A percentile compares a stretch with the other conserved stretches of the same genome.
Evolutionary conservation across 1,139 yeast genomes (phyloP).

Genomic region (Yamadazyma conglobata): DNA sequence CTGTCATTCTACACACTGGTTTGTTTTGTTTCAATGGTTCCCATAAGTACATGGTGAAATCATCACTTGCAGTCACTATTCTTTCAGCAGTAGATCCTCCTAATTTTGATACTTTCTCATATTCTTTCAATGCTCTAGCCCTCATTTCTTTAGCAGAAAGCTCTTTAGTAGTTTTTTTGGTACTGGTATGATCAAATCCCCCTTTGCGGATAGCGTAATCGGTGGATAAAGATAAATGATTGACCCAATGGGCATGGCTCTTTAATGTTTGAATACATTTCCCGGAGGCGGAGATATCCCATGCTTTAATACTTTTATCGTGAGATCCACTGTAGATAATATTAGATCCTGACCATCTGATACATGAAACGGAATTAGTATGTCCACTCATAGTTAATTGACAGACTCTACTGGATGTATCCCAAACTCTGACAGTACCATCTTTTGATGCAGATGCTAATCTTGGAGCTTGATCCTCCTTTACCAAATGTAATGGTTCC

Average conservation of each 20-base stretch:
- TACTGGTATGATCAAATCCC: constrained; percentile 30
- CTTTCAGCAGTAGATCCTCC: constrained; percentile 73
- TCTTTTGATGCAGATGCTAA: constrained; percentile 90
- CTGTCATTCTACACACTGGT: constrained; percentile 91
- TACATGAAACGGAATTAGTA: constrained; percentile 84
- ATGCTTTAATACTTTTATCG: constrained; percentile 88
- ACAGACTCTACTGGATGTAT: constrained; percentile 68
- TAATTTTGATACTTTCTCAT: constrained; percentile 72
- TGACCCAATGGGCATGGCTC: constrained; percentile 98
- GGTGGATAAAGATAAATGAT: constrained; percentile 86
- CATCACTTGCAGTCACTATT: constrained; percentile 93
- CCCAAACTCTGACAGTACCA: constrained; percentile 89
- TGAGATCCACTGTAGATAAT: constrained; percentile 88
- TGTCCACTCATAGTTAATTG: constrained; percentile 81
- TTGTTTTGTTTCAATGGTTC: constrained; percentile 77
- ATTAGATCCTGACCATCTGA: constrained; percentile 93
- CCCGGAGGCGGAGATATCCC: constrained; percentile 80
- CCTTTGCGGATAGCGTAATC: constrained; percentile 83
- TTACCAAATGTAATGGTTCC: constrained; percentile 89
- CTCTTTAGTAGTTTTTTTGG: constrained; percentile 19
- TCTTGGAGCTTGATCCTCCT: constrained; percentile 62
- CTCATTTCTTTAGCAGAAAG: constrained; percentile 29
- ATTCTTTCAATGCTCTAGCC: constrained; percentile 44
- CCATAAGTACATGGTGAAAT: constrained; percentile 97
- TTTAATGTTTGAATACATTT: constrained; percentile 74